A percentile compares a stretch with the other conserved stretches of the same genome.
These are phyloP conservation scores for Firmiana major DNA, from an alignment of 345 rosid species.

Conservation along the genomic window DNA sequence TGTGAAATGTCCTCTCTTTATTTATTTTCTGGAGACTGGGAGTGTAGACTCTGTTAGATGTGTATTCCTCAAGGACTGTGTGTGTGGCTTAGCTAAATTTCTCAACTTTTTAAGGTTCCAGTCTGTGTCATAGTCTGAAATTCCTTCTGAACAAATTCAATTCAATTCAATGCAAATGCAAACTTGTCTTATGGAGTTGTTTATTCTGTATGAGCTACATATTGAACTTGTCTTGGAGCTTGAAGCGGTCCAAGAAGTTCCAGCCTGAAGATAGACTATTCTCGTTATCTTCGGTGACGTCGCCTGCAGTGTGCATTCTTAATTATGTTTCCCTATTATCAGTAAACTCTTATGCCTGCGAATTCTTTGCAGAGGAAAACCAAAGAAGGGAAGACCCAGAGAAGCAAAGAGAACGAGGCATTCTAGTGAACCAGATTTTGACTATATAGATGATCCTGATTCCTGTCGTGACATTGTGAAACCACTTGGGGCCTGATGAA, in stretches of 20 bases:
- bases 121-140: background rate
- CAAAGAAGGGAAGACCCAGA: conserved; percentile 93
- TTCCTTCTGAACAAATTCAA: background rate
- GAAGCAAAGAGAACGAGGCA: conserved; percentile 75
- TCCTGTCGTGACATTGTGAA: conserved; percentile 23
- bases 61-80: background rate
- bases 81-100: background rate
- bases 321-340: background rate
- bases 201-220: background rate
- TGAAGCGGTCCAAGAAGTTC: conserved; percentile 12
- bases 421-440: conserved; percentile 81
- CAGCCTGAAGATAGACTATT: conserved; percentile 74
- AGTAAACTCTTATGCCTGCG: background rate
- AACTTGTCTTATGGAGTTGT: background rate
- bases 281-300: conserved; percentile 90
- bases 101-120: background rate
- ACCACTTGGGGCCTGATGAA: background rate
- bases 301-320: conserved; percentile 71
- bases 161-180: background rate
- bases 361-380: conserved; percentile 68
- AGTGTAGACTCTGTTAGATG: background rate
- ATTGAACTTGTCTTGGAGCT: background rate
- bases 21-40: background rate
- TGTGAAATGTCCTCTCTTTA: too few relatives aligned
- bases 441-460: conserved; percentile 90